Conservation (phyloP, 2,329 filamentous ascomycete genomes). For the Colletotrichum musicola region DNA sequence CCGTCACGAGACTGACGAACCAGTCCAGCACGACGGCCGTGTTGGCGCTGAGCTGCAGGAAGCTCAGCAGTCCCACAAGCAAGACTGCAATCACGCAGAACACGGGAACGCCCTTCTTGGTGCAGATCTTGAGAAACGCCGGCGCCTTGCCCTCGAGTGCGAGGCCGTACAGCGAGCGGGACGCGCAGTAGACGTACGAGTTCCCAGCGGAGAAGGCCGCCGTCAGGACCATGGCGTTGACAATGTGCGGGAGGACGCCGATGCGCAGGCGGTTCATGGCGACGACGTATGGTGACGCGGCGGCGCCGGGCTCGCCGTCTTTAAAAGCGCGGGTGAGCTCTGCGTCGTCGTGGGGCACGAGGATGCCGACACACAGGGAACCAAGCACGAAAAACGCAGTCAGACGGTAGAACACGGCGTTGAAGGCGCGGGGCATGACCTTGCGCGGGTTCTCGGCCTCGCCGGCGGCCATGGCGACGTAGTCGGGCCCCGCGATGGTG, state of each 20-base stretch:
- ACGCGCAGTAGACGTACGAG: constrained; percentile 74
- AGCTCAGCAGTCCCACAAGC: constrained; percentile 77
- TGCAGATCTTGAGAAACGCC: constrained; percentile 70
- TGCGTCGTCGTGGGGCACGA: constrained; percentile 77
- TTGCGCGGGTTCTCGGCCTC: constrained; percentile 78
- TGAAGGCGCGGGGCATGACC: constrained; percentile 80
- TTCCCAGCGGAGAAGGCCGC: constrained; percentile 77
- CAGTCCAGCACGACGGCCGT: constrained; percentile 77
- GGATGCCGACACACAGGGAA: constrained; percentile 77
- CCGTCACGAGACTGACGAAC: constrained; percentile 78
- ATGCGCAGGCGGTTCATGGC: constrained; percentile 77
- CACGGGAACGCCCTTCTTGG: constrained; percentile 76
- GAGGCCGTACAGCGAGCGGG: constrained; percentile 75
- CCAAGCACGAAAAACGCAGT: constrained; percentile 82
- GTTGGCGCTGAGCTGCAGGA: constrained; percentile 77
- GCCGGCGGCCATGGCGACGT: constrained; percentile 70
- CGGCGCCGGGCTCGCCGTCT: constrained; percentile 72
- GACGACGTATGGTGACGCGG: constrained; percentile 75
- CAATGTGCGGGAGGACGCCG: constrained; percentile 73
- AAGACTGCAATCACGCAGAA: constrained; percentile 78
- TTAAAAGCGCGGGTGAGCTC: constrained; percentile 72
- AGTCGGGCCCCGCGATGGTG: constrained; percentile 66
- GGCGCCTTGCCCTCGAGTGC: constrained; percentile 78
- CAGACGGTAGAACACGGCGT: constrained; percentile 83
- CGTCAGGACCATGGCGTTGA: constrained; percentile 79